Conservation (phyloP, 495 filamentous ascomycete genomes). For the Hyaloscypha bicolor region DNA sequence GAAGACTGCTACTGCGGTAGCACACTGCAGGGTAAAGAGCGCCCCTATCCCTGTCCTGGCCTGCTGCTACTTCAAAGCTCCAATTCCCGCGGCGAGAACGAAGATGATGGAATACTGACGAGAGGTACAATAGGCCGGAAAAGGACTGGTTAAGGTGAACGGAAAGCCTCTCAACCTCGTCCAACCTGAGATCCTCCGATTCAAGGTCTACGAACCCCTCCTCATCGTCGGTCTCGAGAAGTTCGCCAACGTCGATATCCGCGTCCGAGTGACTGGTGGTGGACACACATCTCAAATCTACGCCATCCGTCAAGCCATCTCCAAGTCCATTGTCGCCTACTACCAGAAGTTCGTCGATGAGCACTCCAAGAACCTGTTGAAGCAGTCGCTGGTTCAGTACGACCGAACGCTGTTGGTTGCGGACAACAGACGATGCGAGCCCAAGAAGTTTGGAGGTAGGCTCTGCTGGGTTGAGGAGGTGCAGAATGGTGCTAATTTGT, state of each 20-base stretch:
- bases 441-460: constrained; percentile 78
- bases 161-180: constrained; percentile 92
- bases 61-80: neutral
- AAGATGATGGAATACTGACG: constrained; percentile 26
- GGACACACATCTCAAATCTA: constrained; percentile 99
- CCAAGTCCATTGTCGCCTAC: constrained; percentile 98
- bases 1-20: constrained; percentile 88
- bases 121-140: constrained; percentile 65
- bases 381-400: constrained; percentile 91
- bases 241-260: constrained; percentile 96
- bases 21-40: constrained; percentile 85
- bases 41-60: neutral
- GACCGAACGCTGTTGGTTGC: constrained; percentile 96
- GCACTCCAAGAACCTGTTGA: constrained; percentile 99
- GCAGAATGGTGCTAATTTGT: constrained; percentile 32
- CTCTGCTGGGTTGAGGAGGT: constrained; percentile 15
- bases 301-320: constrained; percentile 97
- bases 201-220: constrained; percentile 99
- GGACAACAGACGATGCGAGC: constrained; percentile 92
- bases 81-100: neutral
- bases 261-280: constrained; percentile 93
- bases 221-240: constrained; percentile 95
- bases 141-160: constrained; percentile 98
- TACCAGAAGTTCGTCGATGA: constrained; percentile 99
- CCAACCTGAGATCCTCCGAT: constrained; percentile 94